These are phyloP conservation scores for Amphicarpaea edgeworthii DNA, from an alignment of 306 rosid species.

Conservation along the genomic window DNA sequence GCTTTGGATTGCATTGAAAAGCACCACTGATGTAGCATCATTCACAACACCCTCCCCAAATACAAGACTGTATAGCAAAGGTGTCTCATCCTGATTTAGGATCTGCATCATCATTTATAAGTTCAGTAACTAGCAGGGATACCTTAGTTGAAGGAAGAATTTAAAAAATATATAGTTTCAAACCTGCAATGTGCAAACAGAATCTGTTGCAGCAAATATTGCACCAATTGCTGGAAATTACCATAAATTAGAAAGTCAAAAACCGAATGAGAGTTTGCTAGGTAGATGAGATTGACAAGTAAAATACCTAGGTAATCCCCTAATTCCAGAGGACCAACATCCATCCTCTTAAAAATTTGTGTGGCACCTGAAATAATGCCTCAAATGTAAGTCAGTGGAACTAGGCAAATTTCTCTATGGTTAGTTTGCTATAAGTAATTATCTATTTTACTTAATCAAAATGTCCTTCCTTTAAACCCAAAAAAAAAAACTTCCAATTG, in stretches of 20 bases:
- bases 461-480: background rate
- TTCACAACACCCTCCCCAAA: conserved; percentile 99
- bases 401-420: background rate
- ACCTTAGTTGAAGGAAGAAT: conserved; percentile 41
- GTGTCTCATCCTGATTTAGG: conserved; percentile 97
- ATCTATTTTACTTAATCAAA: background rate
- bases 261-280: conserved; percentile 28
- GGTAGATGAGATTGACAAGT: conserved; percentile 27
- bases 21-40: conserved; percentile 99
- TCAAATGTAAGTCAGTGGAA: conserved; percentile 42
- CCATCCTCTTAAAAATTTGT: conserved; percentile 72
- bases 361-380: conserved; percentile 69
- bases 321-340: conserved; percentile 74
- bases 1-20: conserved; percentile 96
- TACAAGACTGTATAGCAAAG: conserved; percentile 98
- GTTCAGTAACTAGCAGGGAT: conserved; percentile 34
- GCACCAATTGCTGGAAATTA: conserved; percentile 85
- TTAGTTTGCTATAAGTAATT: background rate
- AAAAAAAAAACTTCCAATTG: background rate
- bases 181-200: conserved; percentile 99
- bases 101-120: conserved; percentile 69
- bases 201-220: conserved; percentile 98
- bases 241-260: conserved; percentile 34
- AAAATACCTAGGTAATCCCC: conserved; percentile 82
- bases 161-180: conserved; percentile 34